Percentiles rank a stretch among this genome's conserved stretches.
Conservation (phyloP, 352 stramenopile genomes). For the Pseudoperonospora humuli region DNA sequence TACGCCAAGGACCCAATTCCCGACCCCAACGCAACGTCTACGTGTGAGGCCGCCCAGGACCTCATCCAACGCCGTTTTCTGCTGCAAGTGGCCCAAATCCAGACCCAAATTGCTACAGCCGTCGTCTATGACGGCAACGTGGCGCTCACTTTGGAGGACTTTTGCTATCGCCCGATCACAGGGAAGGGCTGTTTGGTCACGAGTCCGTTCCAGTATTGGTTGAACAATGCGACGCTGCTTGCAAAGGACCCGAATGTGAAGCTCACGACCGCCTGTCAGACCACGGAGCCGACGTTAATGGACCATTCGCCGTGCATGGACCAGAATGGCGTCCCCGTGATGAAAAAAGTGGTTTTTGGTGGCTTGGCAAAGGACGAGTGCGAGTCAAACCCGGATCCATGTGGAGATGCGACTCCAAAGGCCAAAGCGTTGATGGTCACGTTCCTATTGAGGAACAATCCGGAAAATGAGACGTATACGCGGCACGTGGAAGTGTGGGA, state of each 20-base stretch:
- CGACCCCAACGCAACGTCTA: background rate
- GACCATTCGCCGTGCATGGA: constrained; percentile 77
- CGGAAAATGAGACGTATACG: constrained; percentile 70
- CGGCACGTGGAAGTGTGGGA: constrained; percentile 72
- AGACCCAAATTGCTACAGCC: constrained; percentile 44
- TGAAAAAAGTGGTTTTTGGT: constrained; percentile 85
- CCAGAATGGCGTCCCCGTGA: constrained; percentile 84
- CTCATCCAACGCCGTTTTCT: constrained; percentile 57
- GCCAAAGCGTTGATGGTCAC: constrained; percentile 82
- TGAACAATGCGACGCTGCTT: constrained; percentile 47
- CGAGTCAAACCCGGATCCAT: constrained; percentile 77
- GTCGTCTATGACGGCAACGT: constrained; percentile 19
- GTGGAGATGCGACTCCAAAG: constrained; percentile 62
- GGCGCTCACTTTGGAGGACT: constrained; percentile 47
- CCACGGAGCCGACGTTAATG: constrained; percentile 42
- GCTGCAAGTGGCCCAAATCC: constrained; percentile 49
- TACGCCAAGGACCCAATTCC: constrained; percentile 32
- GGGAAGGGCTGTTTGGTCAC: constrained; percentile 78
- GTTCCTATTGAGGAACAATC: constrained; percentile 78
- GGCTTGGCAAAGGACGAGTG: constrained; percentile 52
- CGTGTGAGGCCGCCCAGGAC: constrained; percentile 30
- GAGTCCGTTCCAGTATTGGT: constrained; percentile 80
- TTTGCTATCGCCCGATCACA: constrained; percentile 73
- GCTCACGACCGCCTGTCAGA: constrained; percentile 85
- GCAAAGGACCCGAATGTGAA: constrained; percentile 69